Base-by-base conservation (phyloP, 441 rosid genomes). In the Pelargonium exstipulatum region DNA sequence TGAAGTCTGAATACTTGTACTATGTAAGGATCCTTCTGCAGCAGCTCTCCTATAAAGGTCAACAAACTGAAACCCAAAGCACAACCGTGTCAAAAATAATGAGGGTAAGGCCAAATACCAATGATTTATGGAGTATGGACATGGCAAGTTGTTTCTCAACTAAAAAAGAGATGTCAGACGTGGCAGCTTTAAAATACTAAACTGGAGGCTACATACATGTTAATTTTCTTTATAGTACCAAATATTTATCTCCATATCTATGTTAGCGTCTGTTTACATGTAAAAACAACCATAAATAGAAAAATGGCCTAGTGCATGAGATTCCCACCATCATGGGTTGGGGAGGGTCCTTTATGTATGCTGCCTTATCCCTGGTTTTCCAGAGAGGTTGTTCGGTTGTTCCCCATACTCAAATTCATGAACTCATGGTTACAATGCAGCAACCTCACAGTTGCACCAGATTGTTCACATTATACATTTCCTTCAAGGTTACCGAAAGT, bases 1-100 rank as follows among this genome's bases (percentile, higher is more conserved):
- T 81, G 73, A 46, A 58, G 82, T 75, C 83, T 79, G 80, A 90
- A 90, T 46, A 74, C 69, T 70, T 76, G 66, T 18, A 85, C 72
- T 62, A 91, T 55, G 13, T 48, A 57, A 2, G 77, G 74, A 63
- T 90, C 93, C 81, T 72, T 88, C 73, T 55, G 69, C 71, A 91
- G 76, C 78, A 91, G 73, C 77, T 84, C 90, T 77, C 82, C 69
- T 53, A 90, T 78, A 75, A 94, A 91, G 57, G 73, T 63, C 82
- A 88, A 77, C 79, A 84, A 85, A 73, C 96, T 90, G 87, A 77
- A 87, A 77, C 67, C 57, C 78, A 78, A 75, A 58, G 3, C 63
- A 66, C 51, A 68, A 29, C 9, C 35, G 65, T 60, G 71, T 81
- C 65, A 81, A 74, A 66, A 48, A 29, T 51, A 48, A 58, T 65